Conservation (phyloP, 768 basidiomycete genomes). For the Royoungia palumana region DNA sequence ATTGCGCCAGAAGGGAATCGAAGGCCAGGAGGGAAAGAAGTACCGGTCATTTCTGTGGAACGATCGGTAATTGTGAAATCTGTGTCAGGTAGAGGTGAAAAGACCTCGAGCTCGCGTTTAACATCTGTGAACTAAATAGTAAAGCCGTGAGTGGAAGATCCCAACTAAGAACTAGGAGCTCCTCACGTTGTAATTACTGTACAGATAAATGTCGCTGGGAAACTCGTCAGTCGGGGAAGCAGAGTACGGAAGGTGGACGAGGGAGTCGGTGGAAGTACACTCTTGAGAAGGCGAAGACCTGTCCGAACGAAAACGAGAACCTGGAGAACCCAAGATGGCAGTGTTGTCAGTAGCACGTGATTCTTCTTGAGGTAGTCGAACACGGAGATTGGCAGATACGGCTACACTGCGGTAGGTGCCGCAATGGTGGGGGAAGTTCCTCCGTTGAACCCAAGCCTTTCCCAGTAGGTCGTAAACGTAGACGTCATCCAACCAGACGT, state of each 20-base stretch:
- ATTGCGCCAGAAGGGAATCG: constrained; percentile 96
- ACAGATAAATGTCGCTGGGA: constrained; percentile 85
- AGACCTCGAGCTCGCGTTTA: constrained; percentile 90
- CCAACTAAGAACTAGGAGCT: constrained; percentile 25
- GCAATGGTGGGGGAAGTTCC: constrained; percentile 87
- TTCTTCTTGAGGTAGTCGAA: constrained; percentile 69
- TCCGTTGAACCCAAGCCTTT: constrained; percentile 74
- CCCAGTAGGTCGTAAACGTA: constrained; percentile 79
- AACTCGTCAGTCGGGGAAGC: constrained; percentile 65
- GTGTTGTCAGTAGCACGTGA: constrained; percentile 38
- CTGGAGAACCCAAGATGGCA: constrained; percentile 50
- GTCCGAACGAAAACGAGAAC: constrained; percentile 55
- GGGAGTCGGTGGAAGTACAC: constrained; percentile 53
- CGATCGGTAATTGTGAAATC: constrained; percentile 79
- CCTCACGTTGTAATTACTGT: constrained; percentile 95
- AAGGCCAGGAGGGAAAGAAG: constrained; percentile 86
- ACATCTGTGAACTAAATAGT: constrained; percentile 84
- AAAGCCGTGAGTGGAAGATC: constrained; percentile 7
- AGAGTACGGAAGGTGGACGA: constrained; percentile 76
- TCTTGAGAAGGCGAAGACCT: constrained; percentile 43
- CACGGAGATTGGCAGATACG: constrained; percentile 64
- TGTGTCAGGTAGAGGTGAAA: constrained; percentile 73
- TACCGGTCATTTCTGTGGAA: constrained; percentile 76
- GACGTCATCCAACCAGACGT: constrained; percentile 91
- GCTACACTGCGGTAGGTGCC: constrained; percentile 95